Percentiles rank a stretch among this genome's conserved stretches.
These are phyloP conservation scores for Globisporangium echinulatum DNA, from an alignment of 352 stramenopile genomes.

Conservation along the genomic window DNA sequence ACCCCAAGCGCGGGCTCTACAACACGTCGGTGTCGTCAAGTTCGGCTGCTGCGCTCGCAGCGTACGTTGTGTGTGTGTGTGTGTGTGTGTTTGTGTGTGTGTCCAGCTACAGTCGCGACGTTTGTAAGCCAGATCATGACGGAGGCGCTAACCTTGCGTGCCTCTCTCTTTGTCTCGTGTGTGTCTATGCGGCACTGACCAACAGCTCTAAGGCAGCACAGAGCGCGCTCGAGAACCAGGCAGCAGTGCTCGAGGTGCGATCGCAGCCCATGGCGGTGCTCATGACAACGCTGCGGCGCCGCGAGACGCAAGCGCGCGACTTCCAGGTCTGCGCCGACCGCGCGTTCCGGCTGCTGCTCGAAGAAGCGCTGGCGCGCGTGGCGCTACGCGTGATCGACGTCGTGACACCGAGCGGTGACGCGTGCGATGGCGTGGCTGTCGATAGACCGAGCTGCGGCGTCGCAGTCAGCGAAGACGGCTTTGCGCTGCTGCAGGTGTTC, in stretches of 20 bases:
- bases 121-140: neutral
- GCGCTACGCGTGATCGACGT: slow-evolving; percentile 13
- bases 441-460: neutral
- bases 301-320: slow-evolving; percentile 1
- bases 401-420: slow-evolving; percentile 5
- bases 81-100: too few relatives aligned
- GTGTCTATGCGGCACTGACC: neutral
- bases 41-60: neutral
- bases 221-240: too few relatives aligned
- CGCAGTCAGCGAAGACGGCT: slow-evolving; percentile 3
- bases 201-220: neutral
- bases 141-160: too few relatives aligned
- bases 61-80: too few relatives aligned
- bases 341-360: slow-evolving; percentile 19
- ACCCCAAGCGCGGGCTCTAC: slow-evolving; percentile 21
- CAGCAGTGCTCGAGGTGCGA: slow-evolving; percentile 14
- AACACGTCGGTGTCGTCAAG: slow-evolving; percentile 11
- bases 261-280: slow-evolving; percentile 16
- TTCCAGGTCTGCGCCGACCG: neutral
- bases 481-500: slow-evolving; percentile 23
- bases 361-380: slow-evolving; percentile 21
- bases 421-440: neutral
- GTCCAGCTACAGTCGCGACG: neutral
- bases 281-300: slow-evolving; percentile 16
- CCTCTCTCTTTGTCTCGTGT: neutral